phyloP scores from a whole-genome alignment of 345 rosid species.

The Nephelium lappaceum region DNA sequence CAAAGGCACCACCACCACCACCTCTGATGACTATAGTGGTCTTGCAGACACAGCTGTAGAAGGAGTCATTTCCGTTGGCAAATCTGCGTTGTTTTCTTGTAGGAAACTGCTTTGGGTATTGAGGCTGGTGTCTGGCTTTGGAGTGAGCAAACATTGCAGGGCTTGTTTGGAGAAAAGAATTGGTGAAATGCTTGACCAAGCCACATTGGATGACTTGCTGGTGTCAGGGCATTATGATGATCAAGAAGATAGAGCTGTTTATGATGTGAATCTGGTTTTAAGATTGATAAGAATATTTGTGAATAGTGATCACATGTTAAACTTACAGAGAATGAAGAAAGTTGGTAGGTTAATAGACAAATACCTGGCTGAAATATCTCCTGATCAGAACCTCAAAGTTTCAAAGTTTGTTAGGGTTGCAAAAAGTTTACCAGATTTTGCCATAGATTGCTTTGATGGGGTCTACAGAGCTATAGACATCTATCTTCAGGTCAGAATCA shows the following conservation, averaged over 20 bases:
- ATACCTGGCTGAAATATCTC: conserved; percentile 73
- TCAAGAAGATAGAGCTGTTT: conserved; percentile 35
- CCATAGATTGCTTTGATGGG: conserved; percentile 77
- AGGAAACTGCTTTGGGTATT: conserved; percentile 65
- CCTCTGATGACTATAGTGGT: conserved; percentile 30
- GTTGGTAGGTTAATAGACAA: conserved; percentile 61
- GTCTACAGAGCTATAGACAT: conserved; percentile 80
- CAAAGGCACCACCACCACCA: neutral
- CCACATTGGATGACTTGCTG: conserved; percentile 75
- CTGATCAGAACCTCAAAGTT: conserved; percentile 65
- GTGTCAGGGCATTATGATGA: conserved; percentile 41
- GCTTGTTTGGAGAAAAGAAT: conserved; percentile 61
- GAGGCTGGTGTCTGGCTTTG: conserved; percentile 50
- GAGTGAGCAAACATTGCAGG: conserved; percentile 56
- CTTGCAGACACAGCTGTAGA: conserved; percentile 64
- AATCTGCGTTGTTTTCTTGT: conserved; percentile 52
- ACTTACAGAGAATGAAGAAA: conserved; percentile 39
- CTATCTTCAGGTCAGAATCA: conserved; percentile 62
- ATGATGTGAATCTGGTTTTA: conserved; percentile 62
- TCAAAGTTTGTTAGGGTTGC: conserved; percentile 70
- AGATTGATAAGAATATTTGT: conserved; percentile 61
- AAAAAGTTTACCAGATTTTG: conserved; percentile 73
- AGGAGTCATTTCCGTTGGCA: conserved; percentile 48
- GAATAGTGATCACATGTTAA: conserved; percentile 11
- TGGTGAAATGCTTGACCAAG: conserved; percentile 67